These are phyloP conservation scores for Chlorella sp. DNA, from an alignment of 139 green algal species.

Conservation along the genomic window DNA sequence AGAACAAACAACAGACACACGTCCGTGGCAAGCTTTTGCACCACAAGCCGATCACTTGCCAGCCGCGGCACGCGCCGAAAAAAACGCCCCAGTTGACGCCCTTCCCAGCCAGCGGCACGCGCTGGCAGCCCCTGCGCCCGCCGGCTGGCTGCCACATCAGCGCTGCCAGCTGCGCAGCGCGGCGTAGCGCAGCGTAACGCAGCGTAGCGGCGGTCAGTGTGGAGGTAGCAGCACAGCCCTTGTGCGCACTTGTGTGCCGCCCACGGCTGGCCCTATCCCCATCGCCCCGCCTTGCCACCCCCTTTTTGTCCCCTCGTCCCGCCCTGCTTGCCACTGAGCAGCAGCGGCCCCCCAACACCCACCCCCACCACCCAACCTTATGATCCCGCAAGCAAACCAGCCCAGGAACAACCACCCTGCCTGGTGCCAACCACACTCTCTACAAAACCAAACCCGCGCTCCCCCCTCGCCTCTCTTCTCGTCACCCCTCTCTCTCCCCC, in stretches of 20 bases:
- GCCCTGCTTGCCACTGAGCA: neutral
- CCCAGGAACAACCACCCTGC: neutral
- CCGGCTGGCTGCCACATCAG: too few relatives aligned
- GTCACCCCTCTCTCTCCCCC: neutral
- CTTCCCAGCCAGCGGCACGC: too few relatives aligned
- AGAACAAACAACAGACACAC: neutral
- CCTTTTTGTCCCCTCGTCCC: neutral
- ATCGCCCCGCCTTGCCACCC: too few relatives aligned
- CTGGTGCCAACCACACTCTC: neutral
- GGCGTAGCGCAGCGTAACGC: too few relatives aligned
- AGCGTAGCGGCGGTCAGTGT: too few relatives aligned
- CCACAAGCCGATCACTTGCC: too few relatives aligned
- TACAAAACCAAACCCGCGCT: neutral
- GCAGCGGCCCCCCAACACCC: neutral
- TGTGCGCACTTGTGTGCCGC: too few relatives aligned
- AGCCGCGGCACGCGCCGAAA: neutral
- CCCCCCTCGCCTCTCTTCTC: neutral
- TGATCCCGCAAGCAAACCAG: neutral
- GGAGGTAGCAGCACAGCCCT: too few relatives aligned
- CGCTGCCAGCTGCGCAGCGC: too few relatives aligned
- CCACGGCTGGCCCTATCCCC: too few relatives aligned
- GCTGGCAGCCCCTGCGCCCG: neutral
- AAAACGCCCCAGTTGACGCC: neutral
- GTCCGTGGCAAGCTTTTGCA: neutral
- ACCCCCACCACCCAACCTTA: neutral